Conservation (phyloP, 2,329 filamentous ascomycete species). For the Lasiodiplodia sp. region DNA sequence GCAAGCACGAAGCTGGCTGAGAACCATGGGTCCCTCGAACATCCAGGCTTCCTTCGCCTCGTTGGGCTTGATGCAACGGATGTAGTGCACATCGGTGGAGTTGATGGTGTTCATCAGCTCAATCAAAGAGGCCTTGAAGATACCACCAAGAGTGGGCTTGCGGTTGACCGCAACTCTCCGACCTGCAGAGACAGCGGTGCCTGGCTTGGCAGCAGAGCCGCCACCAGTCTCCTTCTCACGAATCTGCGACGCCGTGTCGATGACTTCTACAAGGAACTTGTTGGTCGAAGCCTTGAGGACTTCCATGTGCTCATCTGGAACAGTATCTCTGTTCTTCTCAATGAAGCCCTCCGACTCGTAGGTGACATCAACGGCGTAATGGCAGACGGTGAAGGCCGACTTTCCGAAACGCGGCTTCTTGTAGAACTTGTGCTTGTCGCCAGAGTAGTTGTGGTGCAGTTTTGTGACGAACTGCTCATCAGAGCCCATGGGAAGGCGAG, state of each 20-base stretch:
- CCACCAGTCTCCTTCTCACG: slow-evolving; percentile 82
- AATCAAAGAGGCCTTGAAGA: slow-evolving; percentile 98
- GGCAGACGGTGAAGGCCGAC: slow-evolving; percentile 95
- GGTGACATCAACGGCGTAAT: slow-evolving; percentile 97
- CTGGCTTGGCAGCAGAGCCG: slow-evolving; percentile 73
- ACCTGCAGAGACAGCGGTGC: slow-evolving; percentile 67
- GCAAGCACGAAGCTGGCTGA: slow-evolving; percentile 95
- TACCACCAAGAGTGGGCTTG: slow-evolving; percentile 96
- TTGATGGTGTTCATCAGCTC: slow-evolving; percentile 98
- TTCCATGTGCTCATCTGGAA: slow-evolving; percentile 97
- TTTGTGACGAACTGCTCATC: slow-evolving; percentile 98
- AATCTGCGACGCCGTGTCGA: slow-evolving; percentile 84
- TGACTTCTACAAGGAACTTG: slow-evolving; percentile 80
- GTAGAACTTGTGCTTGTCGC: slow-evolving; percentile 94
- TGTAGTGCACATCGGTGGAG: slow-evolving; percentile 98
- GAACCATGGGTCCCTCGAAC: slow-evolving; percentile 98
- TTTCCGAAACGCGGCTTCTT: slow-evolving; percentile 99
- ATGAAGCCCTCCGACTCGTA: slow-evolving; percentile 99
- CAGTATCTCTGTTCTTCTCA: slow-evolving; percentile 98
- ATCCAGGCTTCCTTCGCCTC: slow-evolving; percentile 97
- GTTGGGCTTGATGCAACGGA: slow-evolving; percentile 98
- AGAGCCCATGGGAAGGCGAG: slow-evolving; percentile 92
- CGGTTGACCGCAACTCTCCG: slow-evolving; percentile 92
- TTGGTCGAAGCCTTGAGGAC: slow-evolving; percentile 86
- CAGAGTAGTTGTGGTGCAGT: slow-evolving; percentile 89